Evolutionary conservation across 441 rosid species (phyloP), one percentile per base, ranked within the genome.

Genomic region (Bruguiera hainesii): DNA sequence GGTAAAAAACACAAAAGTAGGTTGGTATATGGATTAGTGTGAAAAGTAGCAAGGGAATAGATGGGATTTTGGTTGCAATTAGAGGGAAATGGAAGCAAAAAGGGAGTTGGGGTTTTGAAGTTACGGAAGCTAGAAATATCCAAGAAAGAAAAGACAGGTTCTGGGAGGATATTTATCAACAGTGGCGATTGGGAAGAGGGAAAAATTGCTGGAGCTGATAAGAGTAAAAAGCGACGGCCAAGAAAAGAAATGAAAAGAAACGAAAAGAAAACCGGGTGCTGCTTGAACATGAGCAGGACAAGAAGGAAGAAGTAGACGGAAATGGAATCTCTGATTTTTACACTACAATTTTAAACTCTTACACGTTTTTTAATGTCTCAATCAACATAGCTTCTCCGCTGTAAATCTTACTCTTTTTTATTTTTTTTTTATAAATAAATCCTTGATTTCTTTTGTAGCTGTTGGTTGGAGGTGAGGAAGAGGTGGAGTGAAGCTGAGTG

Each of bases 171-270:
- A 33, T n/a, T 3, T 42, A 48, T 35, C 8, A 37, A 31, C 61
- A 53, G 13, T 31, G 18, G 61, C 23, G 79, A 55, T 72, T 77
- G 77, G 73, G 74, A 23, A 52, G 70, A 26, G 21, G 42, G 49
- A 66, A 63, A 56, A 49, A 20, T 60, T 8, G 35, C 25, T 3
- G 7, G 37, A 23, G 23, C 50, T 3, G 11, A 30, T 20, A 31
- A 63, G 6, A 46, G 28, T 56, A 18, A 60, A 60, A 21, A 69
- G 57, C 48, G 70, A 67, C 61, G 50, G 53, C 35, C 52, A 21
- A 50, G 11, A 29, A 60, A 25, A 7, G 4, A n/a, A 51, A 51
- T 1, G 26, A 26, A 26, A 26, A 1, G 46, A 51, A 57, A 21
- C 21, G 11, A 35, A 56, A 30, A 6, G 23, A 16, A 50, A 39